Evolutionary conservation across 768 basidiomycete genomes (phyloP).

Genomic region (Boletus reticuloceps): DNA sequence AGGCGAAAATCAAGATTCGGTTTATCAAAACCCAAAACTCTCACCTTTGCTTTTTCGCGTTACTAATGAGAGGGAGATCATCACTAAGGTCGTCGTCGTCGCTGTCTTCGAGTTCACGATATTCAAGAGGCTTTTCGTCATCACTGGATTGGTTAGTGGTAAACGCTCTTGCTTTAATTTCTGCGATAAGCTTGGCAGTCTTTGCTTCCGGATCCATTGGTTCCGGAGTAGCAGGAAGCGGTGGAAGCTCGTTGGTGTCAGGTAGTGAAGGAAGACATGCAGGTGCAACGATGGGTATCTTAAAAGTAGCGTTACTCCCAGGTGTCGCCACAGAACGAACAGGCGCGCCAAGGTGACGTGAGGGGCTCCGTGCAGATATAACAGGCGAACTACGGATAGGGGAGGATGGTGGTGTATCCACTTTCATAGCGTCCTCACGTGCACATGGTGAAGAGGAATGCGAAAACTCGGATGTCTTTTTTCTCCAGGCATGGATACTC

Average conservation of each 20-base stretch:
- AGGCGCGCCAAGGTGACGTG: slow-evolving; percentile 6
- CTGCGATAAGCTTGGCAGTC: slow-evolving; percentile 56
- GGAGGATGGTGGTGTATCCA: slow-evolving; percentile 12
- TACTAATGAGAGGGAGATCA: slow-evolving; percentile 15
- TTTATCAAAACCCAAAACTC: not conserved
- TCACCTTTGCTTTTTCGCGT: slow-evolving; percentile 9
- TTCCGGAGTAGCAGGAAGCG: slow-evolving; percentile 31
- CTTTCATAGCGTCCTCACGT: slow-evolving; percentile 17
- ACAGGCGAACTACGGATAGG: slow-evolving; percentile 5
- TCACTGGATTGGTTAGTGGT: slow-evolving; percentile 46
- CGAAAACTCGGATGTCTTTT: slow-evolving; percentile 25
- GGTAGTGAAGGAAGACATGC: slow-evolving; percentile 21
- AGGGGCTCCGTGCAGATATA: slow-evolving; percentile 1
- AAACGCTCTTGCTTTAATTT: slow-evolving; percentile 61
- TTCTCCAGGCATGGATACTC: slow-evolving; percentile 45
- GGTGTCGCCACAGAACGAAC: slow-evolving; percentile 1
- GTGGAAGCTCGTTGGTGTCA: slow-evolving; percentile 19
- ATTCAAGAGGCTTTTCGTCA: slow-evolving; percentile 35
- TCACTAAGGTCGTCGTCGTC: slow-evolving; percentile 40
- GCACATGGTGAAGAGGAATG: not conserved
- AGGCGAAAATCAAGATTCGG: not conserved
- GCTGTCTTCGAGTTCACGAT: slow-evolving; percentile 48
- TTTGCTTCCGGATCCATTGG: slow-evolving; percentile 38
- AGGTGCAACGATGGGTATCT: slow-evolving; percentile 12
- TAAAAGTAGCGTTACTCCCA: slow-evolving; percentile 4